Evolutionary conservation across 495 filamentous ascomycete species (phyloP), one percentile per base, ranked within the genome.

Genomic region (Penicillium cataractarum): DNA sequence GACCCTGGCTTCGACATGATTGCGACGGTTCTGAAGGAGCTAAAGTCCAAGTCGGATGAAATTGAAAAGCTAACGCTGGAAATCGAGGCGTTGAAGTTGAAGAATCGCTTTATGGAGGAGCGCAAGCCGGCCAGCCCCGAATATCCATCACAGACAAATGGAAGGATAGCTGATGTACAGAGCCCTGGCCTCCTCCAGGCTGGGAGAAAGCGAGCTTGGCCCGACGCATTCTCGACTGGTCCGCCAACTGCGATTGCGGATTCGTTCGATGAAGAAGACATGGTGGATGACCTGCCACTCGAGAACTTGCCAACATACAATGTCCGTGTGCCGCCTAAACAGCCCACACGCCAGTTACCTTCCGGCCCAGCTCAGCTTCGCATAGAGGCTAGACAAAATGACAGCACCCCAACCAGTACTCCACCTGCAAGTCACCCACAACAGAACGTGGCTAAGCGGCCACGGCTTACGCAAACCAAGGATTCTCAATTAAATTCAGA

Each of bases 51-150:
- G 48, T 76, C 79, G 0, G 78, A 80, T 8, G 79, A 82, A 46
- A 82, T 80, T 19, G 79, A 82, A 58, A 78, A 74, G 55, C 21
- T 82, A 21, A 80, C 76, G 58, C 57, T 82, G 63, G 79, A 82
- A 64, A 79, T 75, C 24, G 79, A 80, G 58, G 74, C 78, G 0
- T 57, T 82, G 63, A 80, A 80, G 39, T 33, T 80, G 31, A 79
- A 74, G 60, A 78, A 76, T 33, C 73, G 74, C 4, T 75, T 72
- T 33, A 67, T 74, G 64, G 76, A 79, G 33, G 76, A 71, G 54
- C 75, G 71, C 42, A 64, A 61, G 1, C 39, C 60, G 39, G 63
- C 37, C 33, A 65, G 62, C n/a, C 55, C 54, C 3, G 53, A 49
- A 4, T 64, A 40, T 17, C 27, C 50, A 32, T 55, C 55, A 6